Conservation (phyloP, 306 rosid species). For the Prunus davidiana region DNA sequence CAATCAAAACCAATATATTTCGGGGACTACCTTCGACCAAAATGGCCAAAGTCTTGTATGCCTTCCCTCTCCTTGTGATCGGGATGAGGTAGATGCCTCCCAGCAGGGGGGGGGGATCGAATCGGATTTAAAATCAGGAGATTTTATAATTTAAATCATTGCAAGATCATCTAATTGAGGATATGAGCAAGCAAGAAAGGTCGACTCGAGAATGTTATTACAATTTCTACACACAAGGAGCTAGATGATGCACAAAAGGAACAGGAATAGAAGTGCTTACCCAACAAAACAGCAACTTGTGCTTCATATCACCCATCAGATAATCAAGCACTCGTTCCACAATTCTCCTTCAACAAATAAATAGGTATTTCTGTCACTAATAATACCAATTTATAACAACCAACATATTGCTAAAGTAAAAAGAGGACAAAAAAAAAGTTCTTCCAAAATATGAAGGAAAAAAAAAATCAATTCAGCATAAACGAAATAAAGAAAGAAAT, state of each 20-base stretch:
- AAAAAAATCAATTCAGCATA: background rate
- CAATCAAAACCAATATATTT: background rate
- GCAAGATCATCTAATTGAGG: background rate
- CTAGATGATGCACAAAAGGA: background rate
- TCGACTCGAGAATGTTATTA: background rate
- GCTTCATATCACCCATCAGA: conserved; percentile 65
- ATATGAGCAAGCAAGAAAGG: background rate
- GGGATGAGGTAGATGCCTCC: too few relatives aligned
- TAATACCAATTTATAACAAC: conserved; percentile 4
- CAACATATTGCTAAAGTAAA: background rate
- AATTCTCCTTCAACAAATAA: conserved; percentile 53
- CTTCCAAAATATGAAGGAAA: background rate
- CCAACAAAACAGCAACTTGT: conserved; percentile 75
- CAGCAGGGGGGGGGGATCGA: too few relatives aligned
- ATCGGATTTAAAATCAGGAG: background rate
- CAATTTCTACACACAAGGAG: background rate
- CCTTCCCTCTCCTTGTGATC: too few relatives aligned
- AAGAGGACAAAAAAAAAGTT: background rate
- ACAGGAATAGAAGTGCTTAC: conserved; percentile 38
- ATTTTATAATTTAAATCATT: background rate
- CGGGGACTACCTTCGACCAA: too few relatives aligned
- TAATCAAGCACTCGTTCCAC: conserved; percentile 31
- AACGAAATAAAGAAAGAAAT: conserved; percentile 5
- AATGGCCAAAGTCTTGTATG: background rate
- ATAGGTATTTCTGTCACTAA: conserved; percentile 14